These are phyloP conservation scores for Fusarium denticulatum DNA, from an alignment of 2,329 filamentous ascomycete genomes.

Conservation along the genomic window DNA sequence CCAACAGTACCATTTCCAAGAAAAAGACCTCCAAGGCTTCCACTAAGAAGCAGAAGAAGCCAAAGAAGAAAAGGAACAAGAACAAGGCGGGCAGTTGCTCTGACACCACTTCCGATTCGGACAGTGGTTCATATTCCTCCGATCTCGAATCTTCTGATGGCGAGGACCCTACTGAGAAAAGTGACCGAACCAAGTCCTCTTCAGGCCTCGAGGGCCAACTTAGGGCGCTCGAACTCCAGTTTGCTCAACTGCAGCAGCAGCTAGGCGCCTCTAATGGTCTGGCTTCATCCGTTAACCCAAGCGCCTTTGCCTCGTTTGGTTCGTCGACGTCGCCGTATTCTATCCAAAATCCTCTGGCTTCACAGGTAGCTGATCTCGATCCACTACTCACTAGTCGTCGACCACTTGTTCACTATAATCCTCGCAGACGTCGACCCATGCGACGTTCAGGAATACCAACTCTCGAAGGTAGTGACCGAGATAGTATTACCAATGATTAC, in stretches of 20 bases:
- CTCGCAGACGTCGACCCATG: not conserved
- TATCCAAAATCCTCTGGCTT: not conserved
- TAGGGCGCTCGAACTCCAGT: slow-evolving; percentile 43
- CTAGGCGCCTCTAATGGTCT: slow-evolving; percentile 9
- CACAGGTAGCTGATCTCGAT: not conserved
- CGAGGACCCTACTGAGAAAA: slow-evolving; percentile 30
- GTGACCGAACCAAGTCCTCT: slow-evolving; percentile 3
- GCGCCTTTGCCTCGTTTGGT: not conserved
- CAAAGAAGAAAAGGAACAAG: slow-evolving; percentile 12
- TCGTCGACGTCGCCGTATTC: slow-evolving; percentile 1
- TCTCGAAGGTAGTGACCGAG: not conserved
- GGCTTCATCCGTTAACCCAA: not conserved
- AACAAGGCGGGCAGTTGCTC: not conserved
- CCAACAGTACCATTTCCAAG: slow-evolving; percentile 16
- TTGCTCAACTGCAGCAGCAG: slow-evolving; percentile 41
- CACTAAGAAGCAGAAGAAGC: slow-evolving; percentile 21
- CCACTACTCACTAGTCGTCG: not conserved
- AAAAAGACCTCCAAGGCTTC: slow-evolving; percentile 16
- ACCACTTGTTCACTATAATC: not conserved
- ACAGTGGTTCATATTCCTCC: slow-evolving; percentile 39
- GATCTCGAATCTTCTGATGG: slow-evolving; percentile 35
- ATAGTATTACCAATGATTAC: not conserved
- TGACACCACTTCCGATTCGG: slow-evolving; percentile 16
- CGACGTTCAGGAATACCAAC: not conserved
- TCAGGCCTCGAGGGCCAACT: slow-evolving; percentile 44